Conservation (phyloP, 2,329 filamentous ascomycete genomes). For the Aspergillus luchuensis region DNA sequence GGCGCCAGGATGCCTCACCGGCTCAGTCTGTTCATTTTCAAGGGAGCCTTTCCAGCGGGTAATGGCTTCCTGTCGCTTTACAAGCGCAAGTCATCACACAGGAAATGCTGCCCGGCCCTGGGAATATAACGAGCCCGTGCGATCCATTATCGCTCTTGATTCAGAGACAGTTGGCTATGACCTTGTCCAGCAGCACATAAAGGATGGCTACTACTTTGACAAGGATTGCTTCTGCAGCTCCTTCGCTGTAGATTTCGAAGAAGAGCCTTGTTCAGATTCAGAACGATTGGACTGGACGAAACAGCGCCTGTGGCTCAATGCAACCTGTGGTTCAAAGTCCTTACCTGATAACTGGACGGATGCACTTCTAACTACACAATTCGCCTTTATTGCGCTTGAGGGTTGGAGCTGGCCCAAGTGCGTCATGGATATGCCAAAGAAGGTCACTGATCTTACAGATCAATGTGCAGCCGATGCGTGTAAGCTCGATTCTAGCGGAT, state of each 20-base stretch:
- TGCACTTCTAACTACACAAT: constrained; percentile 6
- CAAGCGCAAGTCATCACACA: constrained; percentile 3
- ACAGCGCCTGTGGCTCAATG: constrained; percentile 11
- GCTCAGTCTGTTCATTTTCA: background rate
- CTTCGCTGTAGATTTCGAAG: background rate
- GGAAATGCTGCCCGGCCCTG: constrained; percentile 10
- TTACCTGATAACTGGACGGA: constrained; percentile 6
- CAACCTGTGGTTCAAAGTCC: constrained; percentile 3
- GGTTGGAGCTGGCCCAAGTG: constrained; percentile 11
- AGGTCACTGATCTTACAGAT: constrained; percentile 1
- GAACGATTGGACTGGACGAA: constrained; percentile 4
- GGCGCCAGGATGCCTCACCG: constrained; percentile 2
- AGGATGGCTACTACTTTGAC: constrained; percentile 9
- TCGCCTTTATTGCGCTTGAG: constrained; percentile 4
- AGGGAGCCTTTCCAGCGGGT: constrained; percentile 7
- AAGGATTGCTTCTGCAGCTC: constrained; percentile 9
- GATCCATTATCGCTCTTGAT: constrained; percentile 7
- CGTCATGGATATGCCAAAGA: constrained; percentile 6
- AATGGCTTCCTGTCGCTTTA: constrained; percentile 11
- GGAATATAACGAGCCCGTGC: constrained; percentile 5
- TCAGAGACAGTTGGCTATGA: constrained; percentile 11
- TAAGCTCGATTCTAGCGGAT: constrained; percentile 1
- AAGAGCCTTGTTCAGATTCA: constrained; percentile 1
- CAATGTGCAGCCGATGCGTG: constrained; percentile 8
- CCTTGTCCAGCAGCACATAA: background rate